Conservation (phyloP, 2,329 filamentous ascomycete species). For the Penicillium sp. region DNA sequence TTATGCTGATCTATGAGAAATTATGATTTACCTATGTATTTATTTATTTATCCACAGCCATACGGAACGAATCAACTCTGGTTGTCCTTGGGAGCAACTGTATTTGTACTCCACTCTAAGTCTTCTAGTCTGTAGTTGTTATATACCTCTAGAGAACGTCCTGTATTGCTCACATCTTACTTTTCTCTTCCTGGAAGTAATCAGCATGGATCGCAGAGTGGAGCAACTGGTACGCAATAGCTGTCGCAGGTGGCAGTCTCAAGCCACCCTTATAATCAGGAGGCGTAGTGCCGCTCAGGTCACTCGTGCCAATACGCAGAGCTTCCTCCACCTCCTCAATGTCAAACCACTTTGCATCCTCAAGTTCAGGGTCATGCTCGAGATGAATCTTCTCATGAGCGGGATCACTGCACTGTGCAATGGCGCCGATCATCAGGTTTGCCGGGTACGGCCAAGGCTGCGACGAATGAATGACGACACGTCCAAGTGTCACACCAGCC, state of each 20-base stretch:
- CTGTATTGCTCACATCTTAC: slow-evolving; percentile 32
- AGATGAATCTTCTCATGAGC: slow-evolving; percentile 76
- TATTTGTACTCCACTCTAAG: neutral
- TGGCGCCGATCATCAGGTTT: slow-evolving; percentile 79
- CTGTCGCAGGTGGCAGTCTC: slow-evolving; percentile 75
- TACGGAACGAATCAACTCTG: neutral
- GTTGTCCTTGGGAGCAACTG: neutral
- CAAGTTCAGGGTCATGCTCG: slow-evolving; percentile 84
- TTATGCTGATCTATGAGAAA: slow-evolving; percentile 37
- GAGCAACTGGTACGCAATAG: slow-evolving; percentile 89
- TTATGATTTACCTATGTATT: neutral
- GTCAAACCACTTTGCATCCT: slow-evolving; percentile 82
- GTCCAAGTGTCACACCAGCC: slow-evolving; percentile 68
- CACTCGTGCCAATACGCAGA: slow-evolving; percentile 61
- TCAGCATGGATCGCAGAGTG: slow-evolving; percentile 68
- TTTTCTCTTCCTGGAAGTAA: slow-evolving; percentile 59
- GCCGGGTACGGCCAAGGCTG: slow-evolving; percentile 87
- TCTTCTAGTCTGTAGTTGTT: neutral
- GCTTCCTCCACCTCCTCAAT: slow-evolving; percentile 77
- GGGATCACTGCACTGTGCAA: slow-evolving; percentile 73
- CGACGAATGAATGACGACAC: slow-evolving; percentile 75
- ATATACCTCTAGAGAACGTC: neutral
- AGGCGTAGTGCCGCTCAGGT: slow-evolving; percentile 60
- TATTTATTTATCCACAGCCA: neutral
- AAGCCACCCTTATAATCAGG: slow-evolving; percentile 69